phyloP scores from a whole-genome alignment of 2,329 filamentous ascomycete species.

The Xylaria sp. region DNA sequence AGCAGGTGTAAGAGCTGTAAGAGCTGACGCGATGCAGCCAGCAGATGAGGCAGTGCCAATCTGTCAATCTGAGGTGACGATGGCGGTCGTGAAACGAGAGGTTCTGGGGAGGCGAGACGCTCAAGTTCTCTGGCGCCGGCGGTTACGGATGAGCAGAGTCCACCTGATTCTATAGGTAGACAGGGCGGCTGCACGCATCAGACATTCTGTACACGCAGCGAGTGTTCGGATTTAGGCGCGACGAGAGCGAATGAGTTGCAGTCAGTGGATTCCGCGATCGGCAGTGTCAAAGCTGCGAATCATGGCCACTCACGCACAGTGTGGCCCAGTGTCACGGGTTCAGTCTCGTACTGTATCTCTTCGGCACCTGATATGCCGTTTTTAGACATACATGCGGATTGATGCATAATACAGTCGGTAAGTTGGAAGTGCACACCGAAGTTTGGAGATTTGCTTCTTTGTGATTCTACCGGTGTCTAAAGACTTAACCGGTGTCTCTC shows the following conservation, averaged over 20 bases:
- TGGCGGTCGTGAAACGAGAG: constrained; percentile 30
- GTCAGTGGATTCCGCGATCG: constrained; percentile 24
- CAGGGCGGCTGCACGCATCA: constrained; percentile 30
- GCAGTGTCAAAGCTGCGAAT: constrained; percentile 2
- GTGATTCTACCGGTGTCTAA: neutral
- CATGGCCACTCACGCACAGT: no score
- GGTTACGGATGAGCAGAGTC: constrained; percentile 20
- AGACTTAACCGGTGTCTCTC: neutral
- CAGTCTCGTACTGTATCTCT: neutral
- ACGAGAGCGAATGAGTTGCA: constrained; percentile 15
- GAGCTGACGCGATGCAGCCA: neutral
- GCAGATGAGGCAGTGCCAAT: constrained; percentile 29
- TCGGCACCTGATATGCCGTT: neutral
- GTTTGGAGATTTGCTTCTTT: neutral
- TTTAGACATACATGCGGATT: neutral
- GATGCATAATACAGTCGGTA: neutral
- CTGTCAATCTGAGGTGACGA: constrained; percentile 23
- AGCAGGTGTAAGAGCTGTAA: neutral
- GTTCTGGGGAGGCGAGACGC: constrained; percentile 31
- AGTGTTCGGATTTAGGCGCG: constrained; percentile 30
- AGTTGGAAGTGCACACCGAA: neutral
- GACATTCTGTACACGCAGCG: neutral
- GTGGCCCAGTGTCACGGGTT: no score
- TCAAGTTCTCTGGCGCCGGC: constrained; percentile 18
- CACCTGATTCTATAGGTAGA: constrained; percentile 9